Evolutionary conservation across 352 stramenopile species (phyloP).

Genomic region (Pythium sukuiense): DNA sequence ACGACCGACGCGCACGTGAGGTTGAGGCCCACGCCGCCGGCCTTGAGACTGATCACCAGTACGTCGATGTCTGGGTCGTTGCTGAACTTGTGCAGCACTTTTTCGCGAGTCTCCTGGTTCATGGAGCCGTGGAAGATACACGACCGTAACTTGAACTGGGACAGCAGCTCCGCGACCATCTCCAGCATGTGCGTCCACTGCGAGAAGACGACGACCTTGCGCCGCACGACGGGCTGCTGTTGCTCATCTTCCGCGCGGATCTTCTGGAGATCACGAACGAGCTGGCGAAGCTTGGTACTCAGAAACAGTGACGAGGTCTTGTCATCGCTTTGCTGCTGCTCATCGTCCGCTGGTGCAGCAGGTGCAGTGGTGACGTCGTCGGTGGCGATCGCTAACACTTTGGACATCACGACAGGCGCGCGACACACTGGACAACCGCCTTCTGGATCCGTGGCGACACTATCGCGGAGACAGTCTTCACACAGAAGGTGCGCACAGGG

Average conservation of each 20-base stretch:
- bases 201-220: constrained; percentile 90
- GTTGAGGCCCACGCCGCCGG: constrained; percentile 90
- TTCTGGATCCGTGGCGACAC: constrained; percentile 55
- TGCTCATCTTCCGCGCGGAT: constrained; percentile 57
- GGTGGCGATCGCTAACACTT: constrained; percentile 49
- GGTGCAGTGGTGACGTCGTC: background rate
- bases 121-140: constrained; percentile 78
- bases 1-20: constrained; percentile 88
- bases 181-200: constrained; percentile 91
- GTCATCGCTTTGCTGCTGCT: background rate
- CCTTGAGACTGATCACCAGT: constrained; percentile 88
- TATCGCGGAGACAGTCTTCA: constrained; percentile 65
- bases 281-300: constrained; percentile 69
- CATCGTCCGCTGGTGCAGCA: background rate
- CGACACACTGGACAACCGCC: constrained; percentile 79
- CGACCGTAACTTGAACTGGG: constrained; percentile 46
- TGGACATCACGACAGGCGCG: constrained; percentile 52
- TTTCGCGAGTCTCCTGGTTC: constrained; percentile 65
- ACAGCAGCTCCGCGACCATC: constrained; percentile 65
- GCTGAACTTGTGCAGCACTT: constrained; percentile 67
- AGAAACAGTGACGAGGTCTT: constrained; percentile 41
- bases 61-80: constrained; percentile 56
- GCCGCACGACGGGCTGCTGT: constrained; percentile 27
- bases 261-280: constrained; percentile 59
- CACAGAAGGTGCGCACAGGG: constrained; percentile 87